phyloP scores from a whole-genome alignment of 1,139 yeast genomes.

The Taiozyma sp. region DNA sequence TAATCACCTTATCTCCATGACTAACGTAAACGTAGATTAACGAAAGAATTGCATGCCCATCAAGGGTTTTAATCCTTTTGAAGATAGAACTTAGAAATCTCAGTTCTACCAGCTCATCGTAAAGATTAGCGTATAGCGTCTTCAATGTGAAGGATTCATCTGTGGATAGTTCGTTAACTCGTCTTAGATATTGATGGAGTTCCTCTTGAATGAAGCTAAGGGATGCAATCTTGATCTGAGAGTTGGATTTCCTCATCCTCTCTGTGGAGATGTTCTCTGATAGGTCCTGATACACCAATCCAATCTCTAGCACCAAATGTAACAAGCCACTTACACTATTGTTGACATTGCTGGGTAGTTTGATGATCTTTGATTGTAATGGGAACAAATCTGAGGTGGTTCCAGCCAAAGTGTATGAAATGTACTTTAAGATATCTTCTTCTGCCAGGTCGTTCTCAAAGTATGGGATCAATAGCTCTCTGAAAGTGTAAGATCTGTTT shows the following conservation, averaged over 20 bases:
- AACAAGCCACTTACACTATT: conserved; percentile 55
- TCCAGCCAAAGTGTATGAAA: conserved; percentile 69
- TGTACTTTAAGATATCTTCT: conserved; percentile 44
- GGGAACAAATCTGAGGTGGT: conserved; percentile 60
- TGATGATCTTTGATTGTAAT: conserved; percentile 32
- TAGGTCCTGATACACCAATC: conserved; percentile 54
- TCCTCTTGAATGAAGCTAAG: conserved; percentile 49
- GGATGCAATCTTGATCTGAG: conserved; percentile 63
- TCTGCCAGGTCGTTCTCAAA: conserved; percentile 34
- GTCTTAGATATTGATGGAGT: conserved; percentile 46
- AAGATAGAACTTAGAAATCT: conserved; percentile 48
- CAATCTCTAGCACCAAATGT: conserved; percentile 63
- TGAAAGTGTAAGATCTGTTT: conserved; percentile 21
- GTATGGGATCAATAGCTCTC: conserved; percentile 24
- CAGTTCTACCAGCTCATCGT: conserved; percentile 46
- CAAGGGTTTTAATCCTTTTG: conserved; percentile 29
- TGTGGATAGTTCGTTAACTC: conserved; percentile 49
- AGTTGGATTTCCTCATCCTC: conserved; percentile 27
- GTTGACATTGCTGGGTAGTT: conserved; percentile 49
- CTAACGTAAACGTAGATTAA: conserved; percentile 44
- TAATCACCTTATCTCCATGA: conserved; percentile 59
- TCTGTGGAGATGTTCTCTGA: conserved; percentile 29
- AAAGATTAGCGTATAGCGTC: conserved; percentile 40
- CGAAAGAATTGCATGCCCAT: conserved; percentile 55
- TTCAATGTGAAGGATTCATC: conserved; percentile 29